phyloP scores from a whole-genome alignment of 345 rosid species.

The Populus tremula region DNA sequence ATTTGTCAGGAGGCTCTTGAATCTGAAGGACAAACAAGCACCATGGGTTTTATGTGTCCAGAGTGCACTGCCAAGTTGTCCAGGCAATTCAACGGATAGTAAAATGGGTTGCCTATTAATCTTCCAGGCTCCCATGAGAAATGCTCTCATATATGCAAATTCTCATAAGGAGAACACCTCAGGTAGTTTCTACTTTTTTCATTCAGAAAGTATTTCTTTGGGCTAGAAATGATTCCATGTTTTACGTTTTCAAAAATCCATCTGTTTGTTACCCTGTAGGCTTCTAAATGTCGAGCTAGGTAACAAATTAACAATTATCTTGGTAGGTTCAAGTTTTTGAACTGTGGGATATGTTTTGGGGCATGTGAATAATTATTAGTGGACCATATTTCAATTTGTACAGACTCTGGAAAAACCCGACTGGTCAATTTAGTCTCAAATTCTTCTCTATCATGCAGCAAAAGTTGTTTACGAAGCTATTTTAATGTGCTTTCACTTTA shows the following conservation, averaged over 20 bases:
- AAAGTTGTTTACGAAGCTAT: background rate
- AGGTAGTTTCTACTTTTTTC: constrained; percentile 26
- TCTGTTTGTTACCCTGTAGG: background rate
- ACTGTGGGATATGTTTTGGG: background rate
- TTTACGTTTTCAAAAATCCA: background rate
- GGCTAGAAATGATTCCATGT: background rate
- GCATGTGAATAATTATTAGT: background rate
- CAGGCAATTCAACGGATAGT: constrained; percentile 25
- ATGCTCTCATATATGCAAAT: background rate
- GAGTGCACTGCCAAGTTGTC: constrained; percentile 45
- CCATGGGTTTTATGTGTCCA: constrained; percentile 37
- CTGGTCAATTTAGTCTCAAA: background rate
- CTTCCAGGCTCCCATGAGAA: background rate
- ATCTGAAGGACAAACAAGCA: constrained; percentile 25
- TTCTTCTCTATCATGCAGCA: background rate
- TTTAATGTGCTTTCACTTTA: background rate
- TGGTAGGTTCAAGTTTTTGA: background rate
- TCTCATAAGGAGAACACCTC: constrained; percentile 6
- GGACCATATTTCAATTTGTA: background rate
- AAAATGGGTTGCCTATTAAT: constrained; percentile 13
- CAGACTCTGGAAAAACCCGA: background rate
- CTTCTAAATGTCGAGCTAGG: background rate
- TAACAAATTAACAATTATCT: background rate
- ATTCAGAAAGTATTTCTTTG: background rate
- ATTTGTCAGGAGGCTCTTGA: constrained; percentile 31